A percentile compares a stretch with the other conserved stretches of the same genome.
Evolutionary conservation across 2,329 filamentous ascomycete genomes (phyloP).

Genomic region (Xylariaceae sp.): DNA sequence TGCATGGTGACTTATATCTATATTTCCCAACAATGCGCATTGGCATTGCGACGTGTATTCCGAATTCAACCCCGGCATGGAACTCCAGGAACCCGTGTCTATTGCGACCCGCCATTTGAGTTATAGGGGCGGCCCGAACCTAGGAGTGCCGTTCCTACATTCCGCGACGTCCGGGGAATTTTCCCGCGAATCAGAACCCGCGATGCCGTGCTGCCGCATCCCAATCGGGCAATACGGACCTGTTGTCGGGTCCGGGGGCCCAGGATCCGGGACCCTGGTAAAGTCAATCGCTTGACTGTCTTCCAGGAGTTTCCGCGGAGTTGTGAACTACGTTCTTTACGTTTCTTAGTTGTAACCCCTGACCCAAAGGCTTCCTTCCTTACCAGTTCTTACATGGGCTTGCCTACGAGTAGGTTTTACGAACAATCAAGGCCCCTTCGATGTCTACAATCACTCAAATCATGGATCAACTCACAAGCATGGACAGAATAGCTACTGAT

Average conservation of each 20-base stretch:
- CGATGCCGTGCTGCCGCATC: background rate
- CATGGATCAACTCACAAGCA: no score
- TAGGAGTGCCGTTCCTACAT: conserved; percentile 1
- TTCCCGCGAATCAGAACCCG: conserved; percentile 23
- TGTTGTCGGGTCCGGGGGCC: background rate
- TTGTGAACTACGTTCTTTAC: no score
- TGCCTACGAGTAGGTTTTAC: no score
- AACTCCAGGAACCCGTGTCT: background rate
- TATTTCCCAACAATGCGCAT: no score
- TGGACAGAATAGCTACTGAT: no score
- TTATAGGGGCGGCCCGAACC: conserved; percentile 1
- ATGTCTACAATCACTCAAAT: no score
- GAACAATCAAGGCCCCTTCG: no score
- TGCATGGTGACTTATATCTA: background rate
- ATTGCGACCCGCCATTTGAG: background rate
- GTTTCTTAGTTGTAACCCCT: no score
- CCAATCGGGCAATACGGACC: conserved; percentile 20
- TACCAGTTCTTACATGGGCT: no score
- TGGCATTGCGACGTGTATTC: no score
- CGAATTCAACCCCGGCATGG: background rate
- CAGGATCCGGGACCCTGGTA: conserved; percentile 4
- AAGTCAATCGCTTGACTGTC: background rate
- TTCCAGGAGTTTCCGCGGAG: no score
- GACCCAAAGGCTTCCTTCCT: no score
- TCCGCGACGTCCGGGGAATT: conserved; percentile 11